Evolutionary conservation across 164 flowering plant species (phyloP), one percentile per base, ranked within the genome.

Genomic region (Macadamia tetraphylla): DNA sequence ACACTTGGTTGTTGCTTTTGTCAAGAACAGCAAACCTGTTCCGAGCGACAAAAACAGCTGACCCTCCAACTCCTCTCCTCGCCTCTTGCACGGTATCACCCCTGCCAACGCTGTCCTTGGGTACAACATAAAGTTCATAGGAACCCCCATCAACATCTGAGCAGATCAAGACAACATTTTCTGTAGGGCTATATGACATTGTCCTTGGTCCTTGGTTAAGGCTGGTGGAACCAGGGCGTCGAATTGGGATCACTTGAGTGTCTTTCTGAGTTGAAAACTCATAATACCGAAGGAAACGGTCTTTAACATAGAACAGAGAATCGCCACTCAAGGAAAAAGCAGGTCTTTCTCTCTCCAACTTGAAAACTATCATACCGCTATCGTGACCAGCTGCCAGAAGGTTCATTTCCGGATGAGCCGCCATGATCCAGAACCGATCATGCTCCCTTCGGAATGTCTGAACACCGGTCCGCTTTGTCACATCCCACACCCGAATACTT

Each of bases 351-450:
- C 97, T 87, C 84, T 92, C 95, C 82, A 92, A 70, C 80, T 92
- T 92, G 63, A 92, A 92, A 30, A 92, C 95, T 67, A 92, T 87
- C 97, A 87, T 84, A 46, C 89, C 92, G 60, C 87, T 87, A 59
- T 93, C 98, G 75, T 93, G 98, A 63, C 98, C 98, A 71, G 98
- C 98, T 18, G 98, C 98, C 69, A 90, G 69, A 30, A 87, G 85
- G 75, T 85, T 87, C 87, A 87, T 83, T 77, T 87, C 92, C n/a
- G 92, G 96, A 67, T 93, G 98, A 51, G 86, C 72, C 49, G 92
- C 80, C 69, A 93, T 91, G 76, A 90, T 87, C 92, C 89, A 87
- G 65, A 87, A 87, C 57, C 92, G 74, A 66, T 87, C 92, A 71
- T 86, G 88, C 75, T 93, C 98, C 56, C 98, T 79, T 35, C 98